Conservation (phyloP, 225 moss, liverwort and hornwort genomes). For the Lunularia cruciata region DNA sequence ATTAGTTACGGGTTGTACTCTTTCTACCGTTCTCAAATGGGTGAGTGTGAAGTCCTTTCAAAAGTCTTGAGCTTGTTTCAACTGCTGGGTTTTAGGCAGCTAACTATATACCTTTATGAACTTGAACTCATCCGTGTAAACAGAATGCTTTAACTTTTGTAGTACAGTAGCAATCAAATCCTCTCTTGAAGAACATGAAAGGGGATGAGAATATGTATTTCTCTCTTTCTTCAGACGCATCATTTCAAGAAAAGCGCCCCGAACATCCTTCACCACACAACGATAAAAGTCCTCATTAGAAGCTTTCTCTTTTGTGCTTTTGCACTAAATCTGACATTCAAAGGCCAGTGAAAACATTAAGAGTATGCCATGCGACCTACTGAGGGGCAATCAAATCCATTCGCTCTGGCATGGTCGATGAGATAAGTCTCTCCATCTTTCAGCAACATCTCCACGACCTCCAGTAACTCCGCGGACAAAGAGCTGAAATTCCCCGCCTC, state of each 20-base stretch:
- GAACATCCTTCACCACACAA: constrained; percentile 30
- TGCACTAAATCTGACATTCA: too few relatives aligned
- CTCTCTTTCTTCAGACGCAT: constrained; percentile 38
- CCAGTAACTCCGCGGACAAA: constrained; percentile 22
- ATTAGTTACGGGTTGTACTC: too few relatives aligned
- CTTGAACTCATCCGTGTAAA: constrained; percentile 35
- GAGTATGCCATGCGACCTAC: constrained; percentile 19
- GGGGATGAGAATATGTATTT: constrained; percentile 45
- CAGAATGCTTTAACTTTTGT: constrained; percentile 33
- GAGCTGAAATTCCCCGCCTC: constrained; percentile 28
- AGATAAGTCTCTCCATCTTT: constrained; percentile 38
- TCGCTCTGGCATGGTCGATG: constrained; percentile 27
- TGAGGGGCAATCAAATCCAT: constrained; percentile 39
- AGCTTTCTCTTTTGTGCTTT: too few relatives aligned
- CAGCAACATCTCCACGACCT: constrained; percentile 42
- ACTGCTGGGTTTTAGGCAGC: too few relatives aligned
- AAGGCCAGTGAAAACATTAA: background rate
- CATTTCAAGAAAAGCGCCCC: constrained; percentile 33
- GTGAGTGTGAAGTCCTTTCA: too few relatives aligned
- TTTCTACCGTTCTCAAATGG: too few relatives aligned
- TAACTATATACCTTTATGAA: constrained; percentile 50
- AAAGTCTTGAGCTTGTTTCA: too few relatives aligned
- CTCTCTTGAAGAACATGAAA: constrained; percentile 25
- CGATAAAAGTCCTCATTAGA: background rate
- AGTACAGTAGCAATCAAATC: constrained; percentile 25